Conservation (phyloP, 768 basidiomycete genomes). For the Trametes villosa region DNA sequence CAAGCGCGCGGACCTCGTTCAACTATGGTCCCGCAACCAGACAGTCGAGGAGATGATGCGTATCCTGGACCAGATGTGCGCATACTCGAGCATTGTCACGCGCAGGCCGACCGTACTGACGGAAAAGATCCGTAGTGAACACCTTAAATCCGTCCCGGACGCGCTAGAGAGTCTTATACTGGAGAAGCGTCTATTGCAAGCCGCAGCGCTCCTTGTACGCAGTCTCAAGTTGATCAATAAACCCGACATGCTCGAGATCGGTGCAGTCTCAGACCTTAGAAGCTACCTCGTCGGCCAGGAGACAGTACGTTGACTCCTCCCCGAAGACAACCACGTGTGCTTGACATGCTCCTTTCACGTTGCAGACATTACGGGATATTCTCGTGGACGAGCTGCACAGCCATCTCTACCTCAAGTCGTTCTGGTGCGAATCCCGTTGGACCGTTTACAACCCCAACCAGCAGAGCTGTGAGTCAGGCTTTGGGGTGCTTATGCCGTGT, state of each 20-base stretch:
- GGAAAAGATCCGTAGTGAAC: constrained; percentile 59
- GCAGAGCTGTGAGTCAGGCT: constrained; percentile 61
- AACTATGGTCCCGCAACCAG: constrained; percentile 87
- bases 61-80: constrained; percentile 93
- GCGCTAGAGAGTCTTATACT: constrained; percentile 92
- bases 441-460: constrained; percentile 81
- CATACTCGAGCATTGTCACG: constrained; percentile 60
- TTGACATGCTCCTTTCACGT: constrained; percentile 13
- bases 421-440: constrained; percentile 96
- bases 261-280: constrained; percentile 89
- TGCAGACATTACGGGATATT: constrained; percentile 87
- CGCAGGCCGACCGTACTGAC: background rate
- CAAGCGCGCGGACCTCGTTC: constrained; percentile 87
- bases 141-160: constrained; percentile 89
- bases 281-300: constrained; percentile 87
- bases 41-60: constrained; percentile 95
- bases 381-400: constrained; percentile 94
- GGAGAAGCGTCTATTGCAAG: constrained; percentile 91
- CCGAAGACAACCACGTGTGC: background rate
- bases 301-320: constrained; percentile 55
- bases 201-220: constrained; percentile 82
- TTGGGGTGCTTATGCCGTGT: constrained; percentile 7
- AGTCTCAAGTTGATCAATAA: constrained; percentile 91
- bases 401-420: constrained; percentile 96
- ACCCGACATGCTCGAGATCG: constrained; percentile 91